phyloP scores from a whole-genome alignment of 352 stramenopile genomes.

The Pythium guiyangense region DNA sequence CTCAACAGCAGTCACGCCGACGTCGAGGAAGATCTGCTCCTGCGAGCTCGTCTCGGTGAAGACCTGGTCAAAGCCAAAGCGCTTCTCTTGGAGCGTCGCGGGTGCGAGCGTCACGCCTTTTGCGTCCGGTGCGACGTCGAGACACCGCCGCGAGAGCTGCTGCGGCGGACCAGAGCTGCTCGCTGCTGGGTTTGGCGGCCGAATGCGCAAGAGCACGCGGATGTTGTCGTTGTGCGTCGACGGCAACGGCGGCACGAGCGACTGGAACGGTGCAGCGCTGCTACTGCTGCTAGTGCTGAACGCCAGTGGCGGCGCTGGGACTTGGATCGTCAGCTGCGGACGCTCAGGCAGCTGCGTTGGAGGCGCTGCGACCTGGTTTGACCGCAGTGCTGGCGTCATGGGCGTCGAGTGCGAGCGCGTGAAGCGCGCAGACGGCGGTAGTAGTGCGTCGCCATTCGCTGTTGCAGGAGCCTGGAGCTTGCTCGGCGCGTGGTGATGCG shows the following conservation, averaged over 20 bases:
- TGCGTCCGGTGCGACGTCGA: slow-evolving; percentile 54
- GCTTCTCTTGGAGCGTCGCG: slow-evolving; percentile 61
- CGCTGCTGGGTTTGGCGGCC: slow-evolving; percentile 23
- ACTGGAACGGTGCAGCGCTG: slow-evolving; percentile 6
- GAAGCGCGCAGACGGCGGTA: slow-evolving; percentile 9
- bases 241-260: slow-evolving; percentile 8
- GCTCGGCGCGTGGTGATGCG: slow-evolving; percentile 4
- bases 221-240: slow-evolving; percentile 50
- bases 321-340: slow-evolving; percentile 16
- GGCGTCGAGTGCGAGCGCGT: slow-evolving; percentile 19
- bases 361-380: slow-evolving; percentile 3
- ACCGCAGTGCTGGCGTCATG: not conserved
- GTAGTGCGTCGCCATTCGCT: slow-evolving; percentile 1
- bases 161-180: not conserved
- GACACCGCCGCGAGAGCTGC: slow-evolving; percentile 27
- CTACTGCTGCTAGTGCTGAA: not conserved
- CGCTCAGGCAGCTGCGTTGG: slow-evolving; percentile 2
- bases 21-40: slow-evolving; percentile 77
- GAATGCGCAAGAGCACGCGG: slow-evolving; percentile 67
- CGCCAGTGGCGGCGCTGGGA: slow-evolving; percentile 6
- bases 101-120: slow-evolving; percentile 60
- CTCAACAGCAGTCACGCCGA: slow-evolving; percentile 68
- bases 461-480: slow-evolving; percentile 1
- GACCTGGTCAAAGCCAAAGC: slow-evolving; percentile 83
- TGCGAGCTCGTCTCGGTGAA: slow-evolving; percentile 69